Evolutionary conservation across 495 filamentous ascomycete species (phyloP), one percentile per base, ranked within the genome.

Genomic region (Pyrenopolyporus hunteri): DNA sequence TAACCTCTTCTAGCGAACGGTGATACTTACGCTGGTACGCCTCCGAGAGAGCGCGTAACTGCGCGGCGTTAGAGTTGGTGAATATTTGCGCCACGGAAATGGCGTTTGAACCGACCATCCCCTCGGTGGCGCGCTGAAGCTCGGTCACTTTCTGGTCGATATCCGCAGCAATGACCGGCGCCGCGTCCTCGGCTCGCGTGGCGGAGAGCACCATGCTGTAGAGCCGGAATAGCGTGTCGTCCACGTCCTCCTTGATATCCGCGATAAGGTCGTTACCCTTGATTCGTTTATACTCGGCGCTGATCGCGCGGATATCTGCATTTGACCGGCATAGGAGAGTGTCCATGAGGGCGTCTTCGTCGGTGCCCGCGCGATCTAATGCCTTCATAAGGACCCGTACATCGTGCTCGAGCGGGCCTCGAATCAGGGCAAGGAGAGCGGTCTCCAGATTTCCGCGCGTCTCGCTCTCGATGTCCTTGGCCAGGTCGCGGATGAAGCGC

Each of bases 311-410:
- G 5, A 93, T 78, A 63, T 92, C 88, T 6, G 86, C 85, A 63
- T 92, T 93, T 5, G 79, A 83, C n/a, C 88, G 80, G n/a, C 85
- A 81, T 8, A 92, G 78, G 2, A 93, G 76, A 6, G 89, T 78
- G 52, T 93, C 90, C 67, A 90, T 87, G 23, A 93, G 78, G 1
- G 89, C 71, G 56, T 77, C 79, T 65, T 93, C 90, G 47, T 89
- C 89, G 0, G 89, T 92, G 11, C 90, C 90, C 13, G 82, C 46
- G 10, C 89, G 87, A 10, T 84, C 72, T 56, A 92, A 76, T 0
- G 87, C 82, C 11, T 83, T 74, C 50, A 84, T 70, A 4, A 84
- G 72, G 23, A 75, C 76, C 48, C 78, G 71, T 2, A 80, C 81
- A 66, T 91, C 89, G 54, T 86, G 76, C 22, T 74, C 68, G 1